These are phyloP conservation scores for Fusarium ramigenum DNA, from an alignment of 2,329 filamentous ascomycete species.

Conservation along the genomic window DNA sequence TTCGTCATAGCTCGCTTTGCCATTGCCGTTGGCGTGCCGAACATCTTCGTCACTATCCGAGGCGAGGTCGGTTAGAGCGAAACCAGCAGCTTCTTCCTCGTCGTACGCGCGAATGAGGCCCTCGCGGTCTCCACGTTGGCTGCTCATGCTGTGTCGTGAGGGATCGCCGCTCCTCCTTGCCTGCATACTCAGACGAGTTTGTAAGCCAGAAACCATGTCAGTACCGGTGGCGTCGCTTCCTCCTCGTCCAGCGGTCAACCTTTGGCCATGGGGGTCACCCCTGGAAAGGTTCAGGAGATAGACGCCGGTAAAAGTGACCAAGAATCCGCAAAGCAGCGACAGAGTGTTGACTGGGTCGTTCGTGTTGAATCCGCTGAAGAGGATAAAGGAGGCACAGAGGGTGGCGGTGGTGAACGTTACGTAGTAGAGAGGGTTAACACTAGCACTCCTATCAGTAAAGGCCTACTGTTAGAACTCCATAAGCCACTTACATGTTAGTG, in stretches of 20 bases:
- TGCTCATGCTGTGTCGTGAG: constrained; percentile 70
- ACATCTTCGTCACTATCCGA: constrained; percentile 77
- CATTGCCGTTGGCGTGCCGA: constrained; percentile 52
- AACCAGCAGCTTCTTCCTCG: constrained; percentile 77
- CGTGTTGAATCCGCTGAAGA: constrained; percentile 96
- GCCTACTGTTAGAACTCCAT: neutral
- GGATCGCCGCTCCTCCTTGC: constrained; percentile 77
- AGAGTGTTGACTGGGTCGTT: constrained; percentile 91
- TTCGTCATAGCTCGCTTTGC: constrained; percentile 53
- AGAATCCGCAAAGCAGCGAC: constrained; percentile 90
- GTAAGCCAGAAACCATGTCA: constrained; percentile 87
- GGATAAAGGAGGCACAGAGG: constrained; percentile 92
- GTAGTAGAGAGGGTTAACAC: constrained; percentile 96
- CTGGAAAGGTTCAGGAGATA: constrained; percentile 97
- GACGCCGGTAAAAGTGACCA: constrained; percentile 94
- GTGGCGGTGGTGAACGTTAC: constrained; percentile 97
- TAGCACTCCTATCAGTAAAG: constrained; percentile 49
- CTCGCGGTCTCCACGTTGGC: constrained; percentile 75
- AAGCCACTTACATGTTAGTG: constrained; percentile 84
- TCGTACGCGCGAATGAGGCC: constrained; percentile 91
- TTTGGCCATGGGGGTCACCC: constrained; percentile 83
- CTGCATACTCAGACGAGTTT: constrained; percentile 95
- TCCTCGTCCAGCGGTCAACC: constrained; percentile 67
- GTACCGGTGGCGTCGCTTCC: constrained; percentile 85
- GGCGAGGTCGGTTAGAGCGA: constrained; percentile 81